Base-by-base conservation (phyloP, 495 filamentous ascomycete species). In the Clavariopsis aquatica region DNA sequence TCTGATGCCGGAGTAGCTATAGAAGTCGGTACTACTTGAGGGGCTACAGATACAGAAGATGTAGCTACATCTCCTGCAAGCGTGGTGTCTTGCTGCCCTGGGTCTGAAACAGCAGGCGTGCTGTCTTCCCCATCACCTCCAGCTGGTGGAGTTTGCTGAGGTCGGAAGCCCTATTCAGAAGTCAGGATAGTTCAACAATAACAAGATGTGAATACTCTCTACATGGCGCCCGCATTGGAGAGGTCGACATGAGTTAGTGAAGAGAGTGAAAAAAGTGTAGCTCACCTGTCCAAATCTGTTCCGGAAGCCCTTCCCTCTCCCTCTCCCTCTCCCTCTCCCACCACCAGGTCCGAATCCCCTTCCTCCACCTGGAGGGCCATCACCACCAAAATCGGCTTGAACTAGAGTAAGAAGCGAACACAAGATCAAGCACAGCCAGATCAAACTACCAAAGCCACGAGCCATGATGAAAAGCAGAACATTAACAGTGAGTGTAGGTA, bases 391-490 rank as follows among this genome's bases (percentile, higher is more conserved):
- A 34, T 34, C 12, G 31, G 31, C 31, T 34, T 34, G 19, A 28
- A 43, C 64, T 24, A 66, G 24, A 1, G 54, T 46, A 49, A 66
- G 34, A 49, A 66, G 41, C 8, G 2, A 60, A 60, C 4, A 61
- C 6, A 61, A 19, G 31, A 66, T 52, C 64, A 56, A 66, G 64
- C 57, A 66, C 64, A 66, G 64, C 64, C 56, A 47, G 55, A 59
- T 57, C 51, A 53, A 15, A 45, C 1, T 47, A 41, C 49, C 20
- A 20, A 56, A 23, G 31, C 52, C n/a, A 26, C 17, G 19, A 23
- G 27, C 41, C 61, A 64, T 64, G 5, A 26, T 49, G 61, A 57
- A 52, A n/a, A 51, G 13, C 28, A 49, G 49, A 15, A 55, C 24
- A 60, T 29, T 6, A 26, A 52, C 19, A 19, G 51, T 10, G 8